These are phyloP conservation scores for Diospyros kaki DNA, from an alignment of 148 eudicot genomes.

Conservation along the genomic window DNA sequence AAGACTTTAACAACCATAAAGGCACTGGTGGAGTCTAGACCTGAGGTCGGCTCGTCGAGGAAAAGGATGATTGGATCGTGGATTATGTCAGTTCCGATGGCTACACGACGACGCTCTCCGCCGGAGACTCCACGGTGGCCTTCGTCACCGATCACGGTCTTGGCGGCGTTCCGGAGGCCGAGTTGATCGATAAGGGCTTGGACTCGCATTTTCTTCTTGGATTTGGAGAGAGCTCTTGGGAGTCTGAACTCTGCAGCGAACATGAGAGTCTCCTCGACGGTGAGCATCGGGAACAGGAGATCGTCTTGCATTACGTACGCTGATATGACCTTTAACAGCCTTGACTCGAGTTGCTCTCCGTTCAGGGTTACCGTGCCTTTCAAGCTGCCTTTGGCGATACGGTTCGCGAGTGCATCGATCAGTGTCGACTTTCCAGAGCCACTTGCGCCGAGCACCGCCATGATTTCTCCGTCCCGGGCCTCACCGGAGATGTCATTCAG, in stretches of 20 bases:
- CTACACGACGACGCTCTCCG: constrained; percentile 77
- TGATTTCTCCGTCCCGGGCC: constrained; percentile 74
- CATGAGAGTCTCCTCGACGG: constrained; percentile 80
- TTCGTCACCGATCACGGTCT: constrained; percentile 83
- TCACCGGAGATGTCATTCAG: constrained; percentile 75
- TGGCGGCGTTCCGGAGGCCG: constrained; percentile 74
- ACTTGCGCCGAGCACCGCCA: constrained; percentile 81
- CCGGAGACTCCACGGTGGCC: constrained; percentile 97
- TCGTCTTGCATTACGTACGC: constrained; percentile 98
- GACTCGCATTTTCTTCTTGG: constrained; percentile 66
- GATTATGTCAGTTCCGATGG: constrained; percentile 81
- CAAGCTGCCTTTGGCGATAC: constrained; percentile 67
- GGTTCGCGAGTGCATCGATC: constrained; percentile 80
- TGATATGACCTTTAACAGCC: constrained; percentile 68
- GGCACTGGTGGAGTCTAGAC: constrained; percentile 83
- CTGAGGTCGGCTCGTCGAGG: constrained; percentile 88
- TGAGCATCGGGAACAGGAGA: constrained; percentile 73
- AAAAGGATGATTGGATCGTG: constrained; percentile 85
- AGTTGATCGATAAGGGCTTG: constrained; percentile 75
- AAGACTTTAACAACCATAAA: constrained; percentile 81
- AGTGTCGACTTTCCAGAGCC: constrained; percentile 92
- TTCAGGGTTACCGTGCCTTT: constrained; percentile 65
- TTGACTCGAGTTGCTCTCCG: constrained; percentile 60
- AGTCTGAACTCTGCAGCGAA: constrained; percentile 82
- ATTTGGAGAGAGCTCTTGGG: constrained; percentile 57